Base-by-base conservation (phyloP, 768 basidiomycete genomes). In the Ramaria rubella region DNA sequence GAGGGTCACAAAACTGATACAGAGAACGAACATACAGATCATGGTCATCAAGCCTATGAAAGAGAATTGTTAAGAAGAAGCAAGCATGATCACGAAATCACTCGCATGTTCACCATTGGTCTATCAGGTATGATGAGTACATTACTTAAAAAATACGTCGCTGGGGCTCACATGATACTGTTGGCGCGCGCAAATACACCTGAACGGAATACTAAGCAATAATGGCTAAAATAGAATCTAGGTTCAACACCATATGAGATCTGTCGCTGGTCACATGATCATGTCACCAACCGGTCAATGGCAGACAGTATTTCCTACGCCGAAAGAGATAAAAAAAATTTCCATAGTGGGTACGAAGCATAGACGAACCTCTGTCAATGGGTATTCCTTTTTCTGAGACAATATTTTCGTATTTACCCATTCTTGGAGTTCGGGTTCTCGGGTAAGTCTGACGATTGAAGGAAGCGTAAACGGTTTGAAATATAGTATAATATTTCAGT, bases 151-250 rank as follows among this genome's bases (percentile, higher is more conserved):
- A 36, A 21, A 46, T 43, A 50, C 21, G 6, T 30, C 40, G 46
- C 21, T 56, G 14, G 33, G 60, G 77, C 90, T 59, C 71, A 94
- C 85, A 97, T 94, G 15, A 88, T 83, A 61, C 88, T 83, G 67
- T 95, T 96, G 8, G 94, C 92, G 52, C 89, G 76, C 1, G 90
- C 90, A 69, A 95, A 97, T 0, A 91, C 93, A 5, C 93, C 92
- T 52, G 82, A 82, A 58, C 93, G 80, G 72, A 95, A 97, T 45
- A 76, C 70, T 49, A 86, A 79, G 64, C 93, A 95, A 69, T 96
- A 96, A 63, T 94, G 93, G 58, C 85, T 89, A 75, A 94, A 95
- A 67, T 85, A 85, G 66, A 87, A 93, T 23, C 62, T 65, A 31
- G 11, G 27, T 7, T 49, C 15, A 6, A 23, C 9, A 50, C 8